Conservation (phyloP, 148 eudicot species). For the Heliosperma pusillum region DNA sequence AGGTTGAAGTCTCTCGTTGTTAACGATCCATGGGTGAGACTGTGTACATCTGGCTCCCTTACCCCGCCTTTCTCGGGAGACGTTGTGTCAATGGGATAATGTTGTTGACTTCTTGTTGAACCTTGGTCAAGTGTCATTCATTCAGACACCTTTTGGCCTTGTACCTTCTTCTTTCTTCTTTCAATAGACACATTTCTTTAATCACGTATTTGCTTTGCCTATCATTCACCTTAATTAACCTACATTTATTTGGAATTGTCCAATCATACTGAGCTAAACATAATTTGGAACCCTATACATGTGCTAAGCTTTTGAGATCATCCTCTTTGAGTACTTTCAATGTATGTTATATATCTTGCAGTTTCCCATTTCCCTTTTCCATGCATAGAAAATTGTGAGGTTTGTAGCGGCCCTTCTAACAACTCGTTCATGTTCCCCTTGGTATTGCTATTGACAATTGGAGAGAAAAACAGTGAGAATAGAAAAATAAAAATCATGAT, state of each 20-base stretch:
- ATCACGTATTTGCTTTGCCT: neutral
- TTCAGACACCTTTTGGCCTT: neutral
- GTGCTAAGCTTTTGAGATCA: neutral
- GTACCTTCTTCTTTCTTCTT: neutral
- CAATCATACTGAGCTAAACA: neutral
- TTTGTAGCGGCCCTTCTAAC: neutral
- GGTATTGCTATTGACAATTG: neutral
- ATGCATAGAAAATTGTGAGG: neutral
- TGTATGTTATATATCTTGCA: neutral
- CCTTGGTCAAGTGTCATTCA: neutral
- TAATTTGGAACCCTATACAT: neutral
- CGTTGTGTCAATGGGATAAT: neutral
- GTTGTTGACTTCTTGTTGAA: neutral
- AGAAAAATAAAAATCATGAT: neutral
- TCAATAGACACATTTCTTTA: neutral
- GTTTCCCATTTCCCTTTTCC: neutral
- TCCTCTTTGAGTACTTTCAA: neutral
- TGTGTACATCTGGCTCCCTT: neutral
- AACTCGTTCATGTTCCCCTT: neutral
- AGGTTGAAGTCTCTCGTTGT: neutral
- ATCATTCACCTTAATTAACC: neutral
- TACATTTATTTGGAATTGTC: neutral
- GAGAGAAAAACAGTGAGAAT: neutral
- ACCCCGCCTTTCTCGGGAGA: neutral
- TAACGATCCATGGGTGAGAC: neutral